phyloP scores from a whole-genome alignment of 169 alveolate species.

The Eimeria maxima region DNA sequence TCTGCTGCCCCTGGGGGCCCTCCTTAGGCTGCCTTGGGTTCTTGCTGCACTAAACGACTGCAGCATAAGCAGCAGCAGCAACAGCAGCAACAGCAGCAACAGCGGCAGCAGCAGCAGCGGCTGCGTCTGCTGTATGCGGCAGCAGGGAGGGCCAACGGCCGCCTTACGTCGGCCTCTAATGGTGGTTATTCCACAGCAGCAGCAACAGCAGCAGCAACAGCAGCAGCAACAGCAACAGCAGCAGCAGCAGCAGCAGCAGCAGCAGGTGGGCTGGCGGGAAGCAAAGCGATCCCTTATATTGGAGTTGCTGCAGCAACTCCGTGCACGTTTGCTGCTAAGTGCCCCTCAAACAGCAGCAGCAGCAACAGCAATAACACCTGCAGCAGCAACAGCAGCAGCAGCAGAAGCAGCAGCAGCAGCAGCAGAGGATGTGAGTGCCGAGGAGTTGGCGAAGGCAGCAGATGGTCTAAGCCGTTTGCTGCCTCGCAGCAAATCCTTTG shows the following conservation, averaged over 20 bases:
- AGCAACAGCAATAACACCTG: conserved; percentile 8
- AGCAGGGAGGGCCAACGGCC: too few species aligned
- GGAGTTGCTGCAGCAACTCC: conserved; percentile 38
- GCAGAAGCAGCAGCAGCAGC: too few species aligned
- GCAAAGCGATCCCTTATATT: not conserved
- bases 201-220: too few species aligned
- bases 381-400: not conserved
- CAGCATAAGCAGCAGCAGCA: conserved; percentile 61
- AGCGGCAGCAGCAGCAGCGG: not conserved
- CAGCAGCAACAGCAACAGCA: conserved; percentile 30
- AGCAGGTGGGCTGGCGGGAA: too few species aligned
- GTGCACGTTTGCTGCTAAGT: not conserved
- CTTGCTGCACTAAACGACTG: conserved; percentile 6
- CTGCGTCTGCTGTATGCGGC: not conserved
- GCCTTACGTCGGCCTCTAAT: not conserved
- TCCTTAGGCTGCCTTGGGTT: conserved; percentile 5
- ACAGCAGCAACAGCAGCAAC: conserved; percentile 16
- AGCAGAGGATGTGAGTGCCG: not conserved
- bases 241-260: conserved; percentile 12
- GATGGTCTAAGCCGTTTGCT: not conserved
- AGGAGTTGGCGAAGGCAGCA: not conserved
- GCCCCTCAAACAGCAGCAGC: not conserved
- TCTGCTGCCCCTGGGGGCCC: conserved; percentile 47
- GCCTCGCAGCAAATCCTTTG: conserved; percentile 37
- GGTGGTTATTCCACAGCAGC: conserved; percentile 1